Evolutionary conservation across 352 stramenopile genomes (phyloP), one percentile per base, ranked within the genome.

Genomic region (Hyaloperonospora arabidopsidis): DNA sequence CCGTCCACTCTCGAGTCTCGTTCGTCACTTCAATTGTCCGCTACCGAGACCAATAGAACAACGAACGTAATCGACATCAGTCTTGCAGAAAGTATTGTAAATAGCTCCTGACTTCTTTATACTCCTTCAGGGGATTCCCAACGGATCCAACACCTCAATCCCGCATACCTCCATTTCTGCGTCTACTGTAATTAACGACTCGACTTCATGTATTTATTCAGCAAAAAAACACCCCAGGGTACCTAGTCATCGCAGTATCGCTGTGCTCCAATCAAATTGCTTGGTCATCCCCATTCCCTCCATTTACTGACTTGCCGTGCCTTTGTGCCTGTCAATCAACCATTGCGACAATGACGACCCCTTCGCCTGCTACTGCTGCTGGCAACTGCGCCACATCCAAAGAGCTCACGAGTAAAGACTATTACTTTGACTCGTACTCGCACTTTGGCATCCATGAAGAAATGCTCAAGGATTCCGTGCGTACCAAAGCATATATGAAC

Each of bases 371-470:
- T 19, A 57, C 62, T 17, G 38, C 50, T 15, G 21, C 54, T 25
- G 39, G 55, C 47, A 58, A 38, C 21, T 35, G 53, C 15, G 56
- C 53, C 6, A 35, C 55, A 11, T 21, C 67, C 28, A 72, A 69
- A 52, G 80, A 88, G 50, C 79, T 89, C 61, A 94, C 84, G 49
- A 96, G 85, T 68, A 96, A 97, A 70, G 94, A 98, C 77, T 98
- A 98, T 64, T 98, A 98, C 70, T 98, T 98, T 78, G 93, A 98
- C 74, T 97, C 90, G 47, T 99, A 99, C 71, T 96, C 93, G 41
- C 95, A 99, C 76, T 97, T 98, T 75, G 91, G 93, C 35, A 99
- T 99, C 64, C 95, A 98, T 73, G 93, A 99, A 68, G 95, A 98
- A 74, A 98, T 98, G 96, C 76, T 98, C 22, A 98, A 98, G 60